Percentiles rank a stretch among this genome's conserved stretches.
Conservation (phyloP, 2,329 filamentous ascomycete genomes). For the Neonectria coccinea region DNA sequence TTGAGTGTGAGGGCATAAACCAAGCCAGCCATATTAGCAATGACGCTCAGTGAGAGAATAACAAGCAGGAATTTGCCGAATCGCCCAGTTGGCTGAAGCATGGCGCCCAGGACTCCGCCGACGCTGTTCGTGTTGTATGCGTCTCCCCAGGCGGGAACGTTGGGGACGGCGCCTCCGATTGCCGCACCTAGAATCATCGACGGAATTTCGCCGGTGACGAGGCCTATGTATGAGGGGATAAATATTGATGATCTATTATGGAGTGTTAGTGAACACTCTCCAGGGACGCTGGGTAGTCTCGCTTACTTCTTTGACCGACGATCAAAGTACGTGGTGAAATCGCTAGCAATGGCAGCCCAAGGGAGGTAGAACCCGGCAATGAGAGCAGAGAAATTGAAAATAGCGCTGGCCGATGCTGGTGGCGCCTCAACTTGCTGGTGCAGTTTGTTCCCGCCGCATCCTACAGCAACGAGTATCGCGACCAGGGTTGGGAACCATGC, state of each 20-base stretch:
- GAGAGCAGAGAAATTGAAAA: background rate
- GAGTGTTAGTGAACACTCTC: background rate
- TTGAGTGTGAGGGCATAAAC: conserved; percentile 52
- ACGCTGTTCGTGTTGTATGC: conserved; percentile 36
- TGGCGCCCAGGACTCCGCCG: conserved; percentile 40
- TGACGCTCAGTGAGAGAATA: conserved; percentile 47
- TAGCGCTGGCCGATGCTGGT: background rate
- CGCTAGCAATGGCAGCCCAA: background rate
- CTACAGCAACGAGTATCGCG: background rate
- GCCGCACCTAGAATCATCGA: conserved; percentile 52
- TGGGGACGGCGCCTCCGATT: conserved; percentile 44
- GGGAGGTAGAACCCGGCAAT: background rate
- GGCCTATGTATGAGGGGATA: background rate
- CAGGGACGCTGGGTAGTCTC: background rate
- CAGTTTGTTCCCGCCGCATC: background rate
- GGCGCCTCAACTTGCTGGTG: background rate
- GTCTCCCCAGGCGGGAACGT: conserved; percentile 35
- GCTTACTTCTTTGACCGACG: background rate
- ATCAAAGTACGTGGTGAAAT: background rate
- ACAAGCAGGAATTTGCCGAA: conserved; percentile 48
- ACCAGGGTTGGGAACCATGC: background rate
- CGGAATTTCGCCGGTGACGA: conserved; percentile 31
- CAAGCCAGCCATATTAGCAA: conserved; percentile 49
- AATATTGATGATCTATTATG: background rate
- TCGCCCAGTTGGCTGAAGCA: conserved; percentile 36